Conservation (phyloP, 1,139 yeast species). For the Lodderomyces beijingensis region DNA sequence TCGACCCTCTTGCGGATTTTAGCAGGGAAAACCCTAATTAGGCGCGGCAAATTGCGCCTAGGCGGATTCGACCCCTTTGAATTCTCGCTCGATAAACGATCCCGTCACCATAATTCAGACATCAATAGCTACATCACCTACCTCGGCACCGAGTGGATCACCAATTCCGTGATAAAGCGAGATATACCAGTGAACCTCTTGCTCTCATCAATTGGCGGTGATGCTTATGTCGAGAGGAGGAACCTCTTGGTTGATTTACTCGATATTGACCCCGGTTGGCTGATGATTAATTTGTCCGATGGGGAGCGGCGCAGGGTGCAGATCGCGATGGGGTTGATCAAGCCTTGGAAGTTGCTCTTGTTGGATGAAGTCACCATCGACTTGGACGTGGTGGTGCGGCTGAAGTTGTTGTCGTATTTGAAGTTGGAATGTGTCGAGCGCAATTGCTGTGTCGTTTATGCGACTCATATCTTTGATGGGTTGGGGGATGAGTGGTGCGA, state of each 20-base stretch:
- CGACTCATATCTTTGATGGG: conserved; percentile 96
- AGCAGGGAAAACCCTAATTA: conserved; percentile 88
- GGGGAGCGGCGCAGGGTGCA: conserved; percentile 96
- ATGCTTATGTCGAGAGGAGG: conserved; percentile 65
- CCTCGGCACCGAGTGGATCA: conserved; percentile 97
- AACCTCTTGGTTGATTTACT: conserved; percentile 68
- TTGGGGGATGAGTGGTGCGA: conserved; percentile 82
- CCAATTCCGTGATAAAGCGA: conserved; percentile 81
- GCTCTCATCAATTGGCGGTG: conserved; percentile 82
- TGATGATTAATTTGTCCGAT: conserved; percentile 87
- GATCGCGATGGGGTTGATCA: conserved; percentile 83
- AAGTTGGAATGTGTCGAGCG: conserved; percentile 64
- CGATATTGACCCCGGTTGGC: conserved; percentile 86
- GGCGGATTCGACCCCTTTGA: conserved; percentile 87
- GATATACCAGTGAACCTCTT: conserved; percentile 84
- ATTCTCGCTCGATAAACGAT: conserved; percentile 39
- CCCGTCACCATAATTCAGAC: conserved; percentile 39
- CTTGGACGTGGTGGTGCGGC: conserved; percentile 86
- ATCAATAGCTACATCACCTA: conserved; percentile 57
- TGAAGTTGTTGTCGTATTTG: conserved; percentile 65
- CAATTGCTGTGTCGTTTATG: conserved; percentile 74
- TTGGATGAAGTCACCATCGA: conserved; percentile 96
- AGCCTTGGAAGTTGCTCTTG: conserved; percentile 82
- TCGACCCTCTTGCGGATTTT: conserved; percentile 78
- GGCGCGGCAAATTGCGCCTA: conserved; percentile 60